Evolutionary conservation across 192 early-diverging fungal genomes (phyloP).

Genomic region (Kappamyces sp.): DNA sequence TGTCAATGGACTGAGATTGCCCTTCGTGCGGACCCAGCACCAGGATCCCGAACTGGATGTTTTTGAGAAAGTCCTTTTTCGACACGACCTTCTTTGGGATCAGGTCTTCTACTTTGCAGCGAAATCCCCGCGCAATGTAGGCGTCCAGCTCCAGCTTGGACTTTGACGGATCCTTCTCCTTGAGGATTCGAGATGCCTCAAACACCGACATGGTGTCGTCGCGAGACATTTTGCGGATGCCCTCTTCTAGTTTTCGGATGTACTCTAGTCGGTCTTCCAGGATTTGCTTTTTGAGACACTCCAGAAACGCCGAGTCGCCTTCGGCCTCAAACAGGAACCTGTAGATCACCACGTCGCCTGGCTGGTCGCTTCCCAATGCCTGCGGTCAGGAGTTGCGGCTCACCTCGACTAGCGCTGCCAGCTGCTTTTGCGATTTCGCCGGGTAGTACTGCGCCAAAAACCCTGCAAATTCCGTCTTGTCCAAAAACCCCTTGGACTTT

Average conservation of each 20-base stretch:
- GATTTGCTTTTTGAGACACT: constrained; percentile 39
- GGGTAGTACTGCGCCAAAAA: constrained; percentile 32
- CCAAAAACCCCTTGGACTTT: constrained; percentile 27
- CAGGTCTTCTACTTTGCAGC: background rate
- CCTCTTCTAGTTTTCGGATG: constrained; percentile 18
- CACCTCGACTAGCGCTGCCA: constrained; percentile 29
- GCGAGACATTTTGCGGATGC: background rate
- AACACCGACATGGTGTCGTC: constrained; percentile 8
- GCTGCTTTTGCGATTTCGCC: constrained; percentile 27
- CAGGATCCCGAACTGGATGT: too few relatives aligned
- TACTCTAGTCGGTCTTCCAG: constrained; percentile 28
- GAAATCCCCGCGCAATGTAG: constrained; percentile 6
- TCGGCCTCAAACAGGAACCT: constrained; percentile 40
- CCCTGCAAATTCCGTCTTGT: constrained; percentile 17
- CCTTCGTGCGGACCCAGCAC: too few relatives aligned
- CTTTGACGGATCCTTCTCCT: background rate
- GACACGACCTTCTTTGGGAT: background rate
- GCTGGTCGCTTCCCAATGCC: constrained; percentile 44
- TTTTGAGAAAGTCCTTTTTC: background rate
- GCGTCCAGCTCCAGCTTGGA: background rate
- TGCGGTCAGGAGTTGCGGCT: constrained; percentile 10
- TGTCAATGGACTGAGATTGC: too few relatives aligned
- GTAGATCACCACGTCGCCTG: constrained; percentile 32
- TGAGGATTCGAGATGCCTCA: constrained; percentile 2
- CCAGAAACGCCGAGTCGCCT: constrained; percentile 34